These are phyloP conservation scores for Hemisphaericaspora xylanilytica DNA, from an alignment of 1,139 yeast species.

Conservation along the genomic window DNA sequence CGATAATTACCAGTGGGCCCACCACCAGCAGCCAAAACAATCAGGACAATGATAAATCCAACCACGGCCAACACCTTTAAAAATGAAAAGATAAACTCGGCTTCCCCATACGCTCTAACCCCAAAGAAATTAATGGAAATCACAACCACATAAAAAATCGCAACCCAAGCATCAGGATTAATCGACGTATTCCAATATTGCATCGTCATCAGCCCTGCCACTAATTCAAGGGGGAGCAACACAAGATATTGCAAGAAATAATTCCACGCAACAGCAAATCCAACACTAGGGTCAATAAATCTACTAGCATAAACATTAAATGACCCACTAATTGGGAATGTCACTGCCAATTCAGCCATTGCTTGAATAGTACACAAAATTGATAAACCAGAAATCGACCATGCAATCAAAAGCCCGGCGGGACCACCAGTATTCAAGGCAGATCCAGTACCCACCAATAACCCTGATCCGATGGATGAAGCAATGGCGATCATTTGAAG, in stretches of 20 bases:
- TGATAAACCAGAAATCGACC: conserved; percentile 26
- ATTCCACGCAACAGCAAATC: conserved; percentile 46
- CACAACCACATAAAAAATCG: conserved; percentile 35
- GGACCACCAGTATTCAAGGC: conserved; percentile 61
- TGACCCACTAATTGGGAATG: conserved; percentile 42
- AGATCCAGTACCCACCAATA: conserved; percentile 31
- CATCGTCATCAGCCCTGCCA: conserved; percentile 41
- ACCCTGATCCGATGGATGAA: conserved; percentile 68
- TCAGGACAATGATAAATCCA: conserved; percentile 40
- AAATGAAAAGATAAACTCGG: conserved; percentile 38
- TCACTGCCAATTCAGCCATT: conserved; percentile 38
- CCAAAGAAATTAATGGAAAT: conserved; percentile 40
- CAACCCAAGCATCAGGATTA: conserved; percentile 43
- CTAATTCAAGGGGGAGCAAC: conserved; percentile 34
- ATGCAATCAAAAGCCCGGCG: conserved; percentile 60
- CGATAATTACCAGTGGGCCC: conserved; percentile 34
- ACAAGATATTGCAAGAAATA: conserved; percentile 40
- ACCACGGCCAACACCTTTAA: conserved; percentile 39
- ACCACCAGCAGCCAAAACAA: conserved; percentile 44
- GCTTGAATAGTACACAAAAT: conserved; percentile 39
- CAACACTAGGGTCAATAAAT: conserved; percentile 41
- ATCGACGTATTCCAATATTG: conserved; percentile 38
- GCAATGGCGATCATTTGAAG: conserved; percentile 75
- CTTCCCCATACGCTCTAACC: conserved; percentile 45
- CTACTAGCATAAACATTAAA: conserved; percentile 40